These are phyloP conservation scores for Rhodomyrtus psidioides DNA, from an alignment of 441 rosid species.

Conservation along the genomic window DNA sequence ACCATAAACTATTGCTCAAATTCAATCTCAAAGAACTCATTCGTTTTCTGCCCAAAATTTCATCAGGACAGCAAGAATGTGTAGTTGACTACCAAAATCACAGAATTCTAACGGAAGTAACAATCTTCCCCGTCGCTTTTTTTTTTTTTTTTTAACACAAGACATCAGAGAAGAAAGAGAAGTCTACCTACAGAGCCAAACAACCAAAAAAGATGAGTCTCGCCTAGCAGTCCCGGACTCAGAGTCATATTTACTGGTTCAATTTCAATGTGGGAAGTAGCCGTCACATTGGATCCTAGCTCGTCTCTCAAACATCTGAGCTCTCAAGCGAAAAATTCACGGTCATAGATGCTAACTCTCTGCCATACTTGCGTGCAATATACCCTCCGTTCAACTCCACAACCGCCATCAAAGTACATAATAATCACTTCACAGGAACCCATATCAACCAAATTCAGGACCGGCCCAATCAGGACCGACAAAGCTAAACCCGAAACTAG, in stretches of 20 bases:
- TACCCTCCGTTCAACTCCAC: neutral
- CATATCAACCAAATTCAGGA: neutral
- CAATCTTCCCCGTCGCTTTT: neutral
- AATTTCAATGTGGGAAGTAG: neutral
- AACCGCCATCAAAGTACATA: neutral
- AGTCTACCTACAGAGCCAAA: neutral
- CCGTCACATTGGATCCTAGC: neutral
- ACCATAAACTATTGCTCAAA: neutral
- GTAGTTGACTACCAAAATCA: neutral
- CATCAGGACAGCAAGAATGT: neutral
- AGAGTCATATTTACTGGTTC: neutral
- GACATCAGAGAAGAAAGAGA: neutral
- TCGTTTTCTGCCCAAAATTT: neutral
- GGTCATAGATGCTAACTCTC: neutral
- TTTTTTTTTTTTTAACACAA: neutral
- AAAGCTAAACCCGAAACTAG: neutral
- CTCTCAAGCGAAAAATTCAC: neutral
- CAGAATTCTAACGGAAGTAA: neutral
- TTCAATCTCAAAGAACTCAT: neutral
- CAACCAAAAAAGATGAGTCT: neutral
- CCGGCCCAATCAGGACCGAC: neutral
- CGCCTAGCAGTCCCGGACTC: neutral
- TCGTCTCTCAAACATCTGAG: neutral
- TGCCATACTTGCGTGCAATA: neutral
- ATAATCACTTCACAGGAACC: neutral